Evolutionary conservation across 208 protist genomes (phyloP), one percentile per base, ranked within the genome.

Genomic region (Balamuthia mandrillaris): DNA sequence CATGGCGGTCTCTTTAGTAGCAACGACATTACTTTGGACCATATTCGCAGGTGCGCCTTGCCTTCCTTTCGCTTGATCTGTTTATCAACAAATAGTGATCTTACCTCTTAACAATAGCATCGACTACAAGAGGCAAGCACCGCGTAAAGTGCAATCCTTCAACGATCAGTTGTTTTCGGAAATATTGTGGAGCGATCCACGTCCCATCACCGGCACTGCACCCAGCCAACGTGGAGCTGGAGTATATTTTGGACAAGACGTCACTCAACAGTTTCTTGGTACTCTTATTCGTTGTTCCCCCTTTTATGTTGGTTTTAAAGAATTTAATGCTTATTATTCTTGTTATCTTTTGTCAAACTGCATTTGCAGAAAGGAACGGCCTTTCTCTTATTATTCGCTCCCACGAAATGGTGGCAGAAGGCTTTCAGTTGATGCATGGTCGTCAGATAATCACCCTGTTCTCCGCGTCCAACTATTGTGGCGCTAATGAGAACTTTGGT

Each of bases 391-490:
- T 99, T 0, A 92, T 99, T 14, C 96, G 97, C 60, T 98, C 96
- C 39, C 97, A 99, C 89, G 97, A 99, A 90, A 96, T 97, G 45
- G 70, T 78, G 70, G 47, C 70, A 2, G 52, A 49, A 49, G 70
- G 96, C 31, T 98, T 98, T 88, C 95, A 95, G 86, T 91, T 97
- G 10, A 91, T 95, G 44, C 96, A 98, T 89, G 90, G 94, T 86
- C 94, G 92, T 49, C 92, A 94, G 85, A 94, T 97, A 35, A 91
- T 97, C 68, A 98, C 97, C 37, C 88, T 98, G 51, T 98, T 99
- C 88, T 97, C 95, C 61, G 97, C 97, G 0, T 97, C 97, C 14
- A 98, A 98, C 87, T 99, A 99, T 91, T 99, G 97, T 31, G 70
- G 70, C 41, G 58, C 70, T 49, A 78, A 78, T 49, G 70, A 78